Evolutionary conservation across 441 rosid genomes (phyloP).

Genomic region (Adansonia grandidieri): DNA sequence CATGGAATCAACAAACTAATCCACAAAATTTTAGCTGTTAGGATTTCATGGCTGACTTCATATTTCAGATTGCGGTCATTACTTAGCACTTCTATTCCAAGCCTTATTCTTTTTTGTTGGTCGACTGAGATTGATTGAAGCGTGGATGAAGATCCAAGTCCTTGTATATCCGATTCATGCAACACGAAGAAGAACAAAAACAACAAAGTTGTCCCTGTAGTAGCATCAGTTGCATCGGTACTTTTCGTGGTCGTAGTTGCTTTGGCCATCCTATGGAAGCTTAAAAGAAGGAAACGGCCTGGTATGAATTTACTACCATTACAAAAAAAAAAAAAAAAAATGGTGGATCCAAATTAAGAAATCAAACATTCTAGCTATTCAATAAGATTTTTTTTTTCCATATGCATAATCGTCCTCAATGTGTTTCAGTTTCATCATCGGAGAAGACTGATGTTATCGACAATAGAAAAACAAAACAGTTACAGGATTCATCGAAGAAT

Average conservation of each 20-base stretch:
- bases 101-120: not conserved
- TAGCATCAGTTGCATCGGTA: constrained; percentile 38
- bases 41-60: too few relatives aligned
- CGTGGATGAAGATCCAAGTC: constrained; percentile 38
- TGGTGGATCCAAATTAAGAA: too few relatives aligned
- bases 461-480: not conserved
- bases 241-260: constrained; percentile 28
- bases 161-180: constrained; percentile 46
- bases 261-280: constrained; percentile 9
- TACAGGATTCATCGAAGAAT: not conserved
- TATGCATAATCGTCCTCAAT: not conserved
- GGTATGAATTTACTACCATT: constrained; percentile 10
- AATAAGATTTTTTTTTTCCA: not conserved
- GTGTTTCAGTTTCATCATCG: not conserved
- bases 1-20: too few relatives aligned
- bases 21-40: too few relatives aligned
- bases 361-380: not conserved
- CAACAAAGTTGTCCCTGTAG: constrained; percentile 31
- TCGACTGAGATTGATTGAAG: constrained; percentile 27
- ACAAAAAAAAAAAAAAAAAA: not conserved
- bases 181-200: constrained; percentile 28
- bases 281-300: not conserved
- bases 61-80: not conserved
- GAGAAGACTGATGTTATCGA: not conserved
- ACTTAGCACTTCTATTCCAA: not conserved